Base-by-base conservation (phyloP, 2,329 filamentous ascomycete genomes). In the Colletotrichum eleusines region DNA sequence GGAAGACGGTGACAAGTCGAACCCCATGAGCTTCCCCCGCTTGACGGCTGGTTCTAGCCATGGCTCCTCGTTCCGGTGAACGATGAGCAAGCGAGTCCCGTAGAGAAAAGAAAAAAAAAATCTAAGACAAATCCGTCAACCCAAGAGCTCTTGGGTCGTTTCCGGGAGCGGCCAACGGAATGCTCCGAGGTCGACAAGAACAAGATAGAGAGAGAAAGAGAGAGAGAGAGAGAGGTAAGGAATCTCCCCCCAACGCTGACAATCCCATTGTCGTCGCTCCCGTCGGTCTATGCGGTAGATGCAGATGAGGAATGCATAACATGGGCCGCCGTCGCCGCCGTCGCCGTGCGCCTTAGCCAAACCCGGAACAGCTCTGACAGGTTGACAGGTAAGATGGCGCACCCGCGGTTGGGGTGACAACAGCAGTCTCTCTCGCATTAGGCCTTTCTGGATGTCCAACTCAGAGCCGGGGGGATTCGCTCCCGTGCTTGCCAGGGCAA, bases 71-170 rank as follows among this genome's bases (percentile, higher is more conserved):
- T 69, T 71, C 64, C 69, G 69, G 64, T 8, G 58, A 48, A 18
- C 31, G 16, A 42, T 33, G 35, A 20, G 26, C 28, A n/a, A 8
- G 26, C 28, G 26, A 8, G 8, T 46, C 31, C 31, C n/a, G 35
- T 23, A 35, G 28, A 28, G 26, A 5, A 54, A n/a, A n/a, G n/a
- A n/a, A n/a, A n/a, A n/a, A n/a, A n/a, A n/a, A n/a, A 28, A 50
- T 44, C 58, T 55, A 71, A 63, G 64, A 71, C 69, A 69, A 31
- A 11, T 59, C 53, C 69, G 59, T 69, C 64, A 44, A 68, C 26
- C 38, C 28, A 63, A 63, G 58, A n/a, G 31, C 31, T 40, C 53
- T 42, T 26, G 35, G 14, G 42, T 65, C 53, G 59, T 44, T n/a
- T 63, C 59, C 46, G 64, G 63, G 42, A 11, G 11, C 59, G 28